phyloP scores from a whole-genome alignment of 1,139 yeast genomes.

The Insectozyma bohioensis region DNA sequence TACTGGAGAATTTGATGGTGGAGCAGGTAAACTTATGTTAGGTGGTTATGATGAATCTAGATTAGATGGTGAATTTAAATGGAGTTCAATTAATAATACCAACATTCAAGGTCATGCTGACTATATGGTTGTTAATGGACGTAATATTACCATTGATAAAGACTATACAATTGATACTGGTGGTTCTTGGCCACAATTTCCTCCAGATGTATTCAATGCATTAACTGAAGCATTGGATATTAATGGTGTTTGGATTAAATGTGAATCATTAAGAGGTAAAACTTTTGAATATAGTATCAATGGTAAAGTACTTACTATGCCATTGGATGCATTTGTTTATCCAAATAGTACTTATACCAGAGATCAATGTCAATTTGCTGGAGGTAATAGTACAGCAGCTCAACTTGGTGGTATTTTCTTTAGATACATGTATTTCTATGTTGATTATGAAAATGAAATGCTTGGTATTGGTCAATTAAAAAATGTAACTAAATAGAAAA shows the following conservation, averaged over 20 bases:
- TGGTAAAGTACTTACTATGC: slow-evolving; percentile 3
- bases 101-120: slow-evolving; percentile 2
- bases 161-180: slow-evolving; percentile 3
- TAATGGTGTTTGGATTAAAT: neutral
- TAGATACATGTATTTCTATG: slow-evolving; percentile 41
- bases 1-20: neutral
- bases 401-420: slow-evolving; percentile 39
- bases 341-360: neutral
- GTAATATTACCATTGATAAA: slow-evolving; percentile 2
- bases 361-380: neutral
- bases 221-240: neutral
- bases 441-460: slow-evolving; percentile 16
- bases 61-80: slow-evolving; percentile 6
- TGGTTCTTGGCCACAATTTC: neutral
- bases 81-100: slow-evolving; percentile 5
- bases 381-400: slow-evolving; percentile 13
- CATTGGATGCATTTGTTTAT: neutral
- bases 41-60: slow-evolving; percentile 8
- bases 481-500: slow-evolving; percentile 24
- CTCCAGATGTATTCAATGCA: slow-evolving; percentile 1
- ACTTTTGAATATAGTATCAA: slow-evolving; percentile 4
- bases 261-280: slow-evolving; percentile 1
- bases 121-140: slow-evolving; percentile 2
- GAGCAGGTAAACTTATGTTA: slow-evolving; percentile 3
- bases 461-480: slow-evolving; percentile 2